These are phyloP conservation scores for Metrosideros polymorpha DNA, from an alignment of 441 rosid species.

Conservation along the genomic window DNA sequence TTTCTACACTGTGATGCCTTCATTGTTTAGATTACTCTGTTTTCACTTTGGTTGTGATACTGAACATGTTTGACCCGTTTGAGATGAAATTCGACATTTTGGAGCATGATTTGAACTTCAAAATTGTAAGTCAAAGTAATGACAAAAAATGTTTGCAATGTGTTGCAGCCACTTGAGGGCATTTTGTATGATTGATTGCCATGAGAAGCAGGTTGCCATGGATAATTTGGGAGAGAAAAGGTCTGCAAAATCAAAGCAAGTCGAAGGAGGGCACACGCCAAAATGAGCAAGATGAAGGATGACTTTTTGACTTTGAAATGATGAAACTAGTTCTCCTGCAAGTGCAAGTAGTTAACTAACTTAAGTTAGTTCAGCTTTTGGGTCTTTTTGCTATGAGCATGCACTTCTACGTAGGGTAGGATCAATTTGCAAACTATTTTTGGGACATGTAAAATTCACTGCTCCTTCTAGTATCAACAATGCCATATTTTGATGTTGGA, in stretches of 20 bases:
- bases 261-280: background rate
- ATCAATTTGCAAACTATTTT: background rate
- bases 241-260: background rate
- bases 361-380: conserved; percentile 4
- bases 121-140: background rate
- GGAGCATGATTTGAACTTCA: background rate
- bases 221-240: conserved; percentile 3
- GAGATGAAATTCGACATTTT: background rate
- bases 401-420: background rate
- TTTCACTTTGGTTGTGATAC: too few relatives aligned
- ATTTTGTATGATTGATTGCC: conserved; percentile 17
- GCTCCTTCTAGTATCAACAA: background rate
- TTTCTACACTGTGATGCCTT: too few relatives aligned
- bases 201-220: background rate
- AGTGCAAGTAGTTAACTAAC: background rate
- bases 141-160: background rate
- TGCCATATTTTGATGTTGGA: background rate
- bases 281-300: too few relatives aligned
- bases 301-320: background rate
- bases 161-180: conserved; percentile 10
- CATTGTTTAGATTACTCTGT: too few relatives aligned
- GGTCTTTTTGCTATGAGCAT: conserved; percentile 1
- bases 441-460: background rate
- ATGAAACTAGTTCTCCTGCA: background rate
- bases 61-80: too few relatives aligned